phyloP scores from a whole-genome alignment of 2,329 filamentous ascomycete species.

The Aspergillus piperis region DNA sequence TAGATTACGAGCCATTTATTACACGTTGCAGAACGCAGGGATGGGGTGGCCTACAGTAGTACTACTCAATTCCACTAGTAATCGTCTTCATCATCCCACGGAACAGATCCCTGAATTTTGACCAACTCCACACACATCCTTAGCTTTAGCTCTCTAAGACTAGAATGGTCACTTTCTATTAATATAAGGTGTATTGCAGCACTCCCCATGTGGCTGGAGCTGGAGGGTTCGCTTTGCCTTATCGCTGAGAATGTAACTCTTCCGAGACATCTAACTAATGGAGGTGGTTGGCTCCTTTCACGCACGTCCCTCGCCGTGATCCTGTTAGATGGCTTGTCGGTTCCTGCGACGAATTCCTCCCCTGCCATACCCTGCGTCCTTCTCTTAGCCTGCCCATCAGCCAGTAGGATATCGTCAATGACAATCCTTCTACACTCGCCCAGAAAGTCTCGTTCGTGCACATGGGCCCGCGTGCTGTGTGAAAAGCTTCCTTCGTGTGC shows the following conservation, averaged over 20 bases:
- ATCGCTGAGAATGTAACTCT: background rate
- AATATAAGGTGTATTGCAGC: conserved; percentile 4
- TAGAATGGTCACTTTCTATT: conserved; percentile 1
- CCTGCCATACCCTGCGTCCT: background rate
- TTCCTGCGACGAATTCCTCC: background rate
- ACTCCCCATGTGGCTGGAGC: background rate
- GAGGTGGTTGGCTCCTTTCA: background rate
- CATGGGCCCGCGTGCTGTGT: background rate
- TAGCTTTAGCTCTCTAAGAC: background rate
- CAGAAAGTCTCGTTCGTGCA: conserved; percentile 4
- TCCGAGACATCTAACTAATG: background rate
- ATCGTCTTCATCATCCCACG: background rate
- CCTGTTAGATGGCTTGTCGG: background rate
- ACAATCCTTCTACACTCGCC: background rate
- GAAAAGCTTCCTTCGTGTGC: background rate
- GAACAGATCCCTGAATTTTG: background rate
- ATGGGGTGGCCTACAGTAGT: background rate
- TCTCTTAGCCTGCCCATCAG: background rate
- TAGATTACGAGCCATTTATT: background rate
- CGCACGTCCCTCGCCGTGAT: conserved; percentile 6
- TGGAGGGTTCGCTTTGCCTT: background rate
- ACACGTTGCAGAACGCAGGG: background rate
- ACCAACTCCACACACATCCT: background rate
- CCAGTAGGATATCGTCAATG: conserved; percentile 1
- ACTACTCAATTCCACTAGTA: too few relatives aligned